Percentiles rank a stretch among this genome's conserved stretches.
phyloP scores from a whole-genome alignment of 2,329 filamentous ascomycete genomes.

The Phaeosphaeria sp. region DNA sequence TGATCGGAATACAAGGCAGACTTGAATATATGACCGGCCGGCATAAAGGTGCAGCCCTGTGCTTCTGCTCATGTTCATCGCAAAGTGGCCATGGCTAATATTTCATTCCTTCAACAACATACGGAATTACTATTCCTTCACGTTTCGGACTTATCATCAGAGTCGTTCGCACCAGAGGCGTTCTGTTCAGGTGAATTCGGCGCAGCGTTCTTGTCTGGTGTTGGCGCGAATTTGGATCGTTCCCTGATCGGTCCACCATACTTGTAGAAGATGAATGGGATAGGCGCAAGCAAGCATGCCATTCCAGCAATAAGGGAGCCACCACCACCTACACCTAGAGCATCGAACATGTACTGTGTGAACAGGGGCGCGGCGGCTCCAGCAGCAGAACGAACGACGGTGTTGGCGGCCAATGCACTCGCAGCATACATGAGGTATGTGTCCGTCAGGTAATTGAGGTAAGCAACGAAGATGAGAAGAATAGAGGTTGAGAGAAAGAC shows the following conservation, averaged over 20 bases:
- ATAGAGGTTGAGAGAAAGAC: background rate
- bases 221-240: background rate
- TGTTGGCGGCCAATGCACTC: background rate
- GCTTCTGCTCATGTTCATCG: no score
- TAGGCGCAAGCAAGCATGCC: background rate
- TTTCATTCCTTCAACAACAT: no score
- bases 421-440: background rate
- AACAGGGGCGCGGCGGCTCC: background rate
- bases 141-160: background rate
- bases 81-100: no score
- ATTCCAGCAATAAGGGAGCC: background rate
- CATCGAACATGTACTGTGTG: background rate
- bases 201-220: background rate
- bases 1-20: no score
- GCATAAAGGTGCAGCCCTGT: no score
- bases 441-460: background rate
- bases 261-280: background rate
- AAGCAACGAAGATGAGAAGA: background rate
- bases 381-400: background rate
- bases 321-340: background rate
- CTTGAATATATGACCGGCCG: no score
- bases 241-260: background rate
- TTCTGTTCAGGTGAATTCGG: background rate
- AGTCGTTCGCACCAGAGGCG: background rate
- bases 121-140: background rate